Evolutionary conservation across 129 eudicot genomes (phyloP), one percentile per base, ranked within the genome.

Genomic region (Erigeron canadensis): DNA sequence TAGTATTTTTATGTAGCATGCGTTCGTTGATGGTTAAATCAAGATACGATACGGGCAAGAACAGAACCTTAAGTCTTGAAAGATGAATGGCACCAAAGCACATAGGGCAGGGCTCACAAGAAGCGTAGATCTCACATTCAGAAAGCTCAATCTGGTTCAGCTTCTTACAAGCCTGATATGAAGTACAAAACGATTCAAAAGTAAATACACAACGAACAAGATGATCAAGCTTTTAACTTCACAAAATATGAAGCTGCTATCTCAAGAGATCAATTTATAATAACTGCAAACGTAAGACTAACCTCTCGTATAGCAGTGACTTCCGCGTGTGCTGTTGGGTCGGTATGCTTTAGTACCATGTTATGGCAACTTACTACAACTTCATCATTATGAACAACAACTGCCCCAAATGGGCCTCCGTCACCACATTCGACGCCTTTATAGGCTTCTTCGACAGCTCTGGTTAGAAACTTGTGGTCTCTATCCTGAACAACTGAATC

Each of bases 381-480:
- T 79, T 90, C 96, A 81, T 83, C 91, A 28, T 90, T 80, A 56
- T 65, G 79, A 55, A 91, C 97, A 46, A 91, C 84, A 70, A 91
- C 95, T 8, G 97, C 97, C 51, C 97, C 97, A 85, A 91, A 91
- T 0, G 95, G 97, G 6, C 95, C 97, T 9, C 97, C 97, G 64
- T 91, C 81, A 55, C 95, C 95, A 76, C 76, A 74, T 0, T 91
- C 97, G 44, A 91, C 97, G 60, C 92, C 97, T 76, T 77, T 88
- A 58, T 91, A 91, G 23, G 97, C 97, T 82, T 91, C 97, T 81
- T 85, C 97, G 58, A 91, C 95, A 3, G 95, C 95, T 64, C 57
- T 82, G 51, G 82, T 82, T 75, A 91, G 67, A 80, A 88, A 91
- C 64, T 86, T 88, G 77, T 91, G 95, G 81, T 88, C 97, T 76